Evolutionary conservation across 139 green algal genomes (phyloP).

Genomic region (Ettlia oleoabundans): DNA sequence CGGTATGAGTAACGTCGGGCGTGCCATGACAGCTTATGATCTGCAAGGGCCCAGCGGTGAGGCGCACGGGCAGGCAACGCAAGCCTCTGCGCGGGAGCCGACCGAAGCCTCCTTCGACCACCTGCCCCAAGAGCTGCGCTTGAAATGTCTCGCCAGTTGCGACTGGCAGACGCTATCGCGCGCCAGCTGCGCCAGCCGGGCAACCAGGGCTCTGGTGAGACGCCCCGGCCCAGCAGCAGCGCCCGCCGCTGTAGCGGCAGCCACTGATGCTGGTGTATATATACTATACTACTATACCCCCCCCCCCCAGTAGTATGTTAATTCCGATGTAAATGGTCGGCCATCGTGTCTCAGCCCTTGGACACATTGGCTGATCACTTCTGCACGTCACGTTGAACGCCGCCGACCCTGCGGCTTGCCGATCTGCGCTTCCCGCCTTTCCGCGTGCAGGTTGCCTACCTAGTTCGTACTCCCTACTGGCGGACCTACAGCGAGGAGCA

Average conservation of each 20-base stretch:
- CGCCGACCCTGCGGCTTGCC: too few species aligned
- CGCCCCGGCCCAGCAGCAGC: too few species aligned
- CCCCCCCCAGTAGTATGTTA: too few species aligned
- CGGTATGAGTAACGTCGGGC: not conserved
- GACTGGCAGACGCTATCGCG: conserved; percentile 25
- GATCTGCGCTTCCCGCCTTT: too few species aligned
- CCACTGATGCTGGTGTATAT: too few species aligned
- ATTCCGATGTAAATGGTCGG: too few species aligned
- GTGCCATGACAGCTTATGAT: not conserved
- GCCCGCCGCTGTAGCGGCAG: too few species aligned
- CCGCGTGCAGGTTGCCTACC: conserved; percentile 16
- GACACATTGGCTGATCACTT: not conserved
- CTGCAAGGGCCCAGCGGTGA: not conserved
- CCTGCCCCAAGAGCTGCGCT: conserved; percentile 1
- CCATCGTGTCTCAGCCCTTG: too few species aligned
- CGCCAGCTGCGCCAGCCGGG: not conserved
- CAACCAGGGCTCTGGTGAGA: conserved; percentile 5
- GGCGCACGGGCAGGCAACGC: not conserved
- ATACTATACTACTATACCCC: too few species aligned
- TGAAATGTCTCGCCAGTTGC: conserved; percentile 6
- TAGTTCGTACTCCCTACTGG: conserved; percentile 28
- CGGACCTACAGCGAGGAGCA: conserved; percentile 6
- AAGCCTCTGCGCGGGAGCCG: not conserved
- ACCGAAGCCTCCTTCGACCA: not conserved
- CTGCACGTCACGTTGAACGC: too few species aligned